These are phyloP conservation scores for Penicillium sp. DNA, from an alignment of 2,329 filamentous ascomycete species.

Conservation along the genomic window DNA sequence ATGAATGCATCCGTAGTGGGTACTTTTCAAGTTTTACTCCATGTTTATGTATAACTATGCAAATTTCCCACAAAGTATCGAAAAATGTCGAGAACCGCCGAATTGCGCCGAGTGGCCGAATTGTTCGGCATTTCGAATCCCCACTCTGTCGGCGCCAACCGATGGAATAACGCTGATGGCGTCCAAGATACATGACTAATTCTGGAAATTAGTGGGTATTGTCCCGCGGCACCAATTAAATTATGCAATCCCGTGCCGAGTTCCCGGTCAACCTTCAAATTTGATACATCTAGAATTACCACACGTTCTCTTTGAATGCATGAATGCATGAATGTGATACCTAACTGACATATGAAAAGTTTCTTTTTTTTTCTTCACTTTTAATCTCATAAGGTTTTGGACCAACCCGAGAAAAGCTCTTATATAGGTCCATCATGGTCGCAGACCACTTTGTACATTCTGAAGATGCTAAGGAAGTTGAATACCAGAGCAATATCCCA, in stretches of 20 bases:
- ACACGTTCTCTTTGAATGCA: background rate
- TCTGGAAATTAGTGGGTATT: background rate
- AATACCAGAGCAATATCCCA: background rate
- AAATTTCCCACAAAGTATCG: too few species aligned
- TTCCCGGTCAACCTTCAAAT: background rate
- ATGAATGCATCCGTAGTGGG: too few species aligned
- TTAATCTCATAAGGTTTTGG: background rate
- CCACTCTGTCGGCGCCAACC: background rate
- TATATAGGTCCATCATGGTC: background rate
- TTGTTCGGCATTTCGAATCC: background rate
- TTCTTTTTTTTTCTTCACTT: background rate
- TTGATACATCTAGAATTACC: background rate
- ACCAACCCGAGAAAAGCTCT: background rate
- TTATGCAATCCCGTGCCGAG: background rate
- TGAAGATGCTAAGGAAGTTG: background rate
- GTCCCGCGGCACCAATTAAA: background rate
- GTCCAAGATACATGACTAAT: background rate
- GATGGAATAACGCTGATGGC: background rate
- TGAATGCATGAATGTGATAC: background rate
- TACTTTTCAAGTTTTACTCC: too few species aligned
- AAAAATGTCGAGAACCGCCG: background rate
- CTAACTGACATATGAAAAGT: background rate
- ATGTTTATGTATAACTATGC: too few species aligned
- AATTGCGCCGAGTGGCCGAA: background rate
- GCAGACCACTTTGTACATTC: background rate